Conservation (phyloP, 495 filamentous ascomycete genomes). For the Hypoxylon fragiforme region DNA sequence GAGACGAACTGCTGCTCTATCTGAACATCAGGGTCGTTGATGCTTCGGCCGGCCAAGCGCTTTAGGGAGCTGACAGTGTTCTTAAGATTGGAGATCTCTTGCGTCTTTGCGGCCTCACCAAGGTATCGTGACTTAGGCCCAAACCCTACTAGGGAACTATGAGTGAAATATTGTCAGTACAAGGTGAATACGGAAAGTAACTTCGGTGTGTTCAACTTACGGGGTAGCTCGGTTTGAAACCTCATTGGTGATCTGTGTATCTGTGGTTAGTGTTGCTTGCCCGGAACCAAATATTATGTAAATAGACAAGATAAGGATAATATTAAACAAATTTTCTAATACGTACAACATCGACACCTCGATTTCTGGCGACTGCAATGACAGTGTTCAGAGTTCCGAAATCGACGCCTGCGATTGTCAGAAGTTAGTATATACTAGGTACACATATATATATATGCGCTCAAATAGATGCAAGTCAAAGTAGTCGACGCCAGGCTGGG, state of each 20-base stretch:
- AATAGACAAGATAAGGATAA: background rate
- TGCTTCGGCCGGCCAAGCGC: constrained; percentile 81
- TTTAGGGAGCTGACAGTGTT: constrained; percentile 95
- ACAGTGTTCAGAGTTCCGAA: constrained; percentile 97
- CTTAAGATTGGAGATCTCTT: constrained; percentile 99
- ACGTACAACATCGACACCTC: constrained; percentile 99
- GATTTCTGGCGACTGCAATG: constrained; percentile 94
- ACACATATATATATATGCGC: too few species aligned
- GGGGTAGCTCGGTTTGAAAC: constrained; percentile 98
- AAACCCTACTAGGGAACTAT: constrained; percentile 91
- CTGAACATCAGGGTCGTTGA: constrained; percentile 88
- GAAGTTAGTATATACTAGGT: constrained; percentile 23
- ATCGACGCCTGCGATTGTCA: constrained; percentile 68
- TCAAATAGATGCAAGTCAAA: too few species aligned
- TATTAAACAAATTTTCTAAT: constrained; percentile 13
- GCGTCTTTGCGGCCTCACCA: constrained; percentile 94
- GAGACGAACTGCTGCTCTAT: constrained; percentile 91
- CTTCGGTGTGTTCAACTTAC: constrained; percentile 62
- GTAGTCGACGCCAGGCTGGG: too few species aligned
- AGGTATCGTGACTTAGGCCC: constrained; percentile 89
- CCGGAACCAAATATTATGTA: too few species aligned
- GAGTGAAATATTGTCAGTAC: constrained; percentile 21
- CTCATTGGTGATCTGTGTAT: constrained; percentile 90
- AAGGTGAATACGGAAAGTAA: background rate
- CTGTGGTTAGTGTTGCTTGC: constrained; percentile 26